Evolutionary conservation across 768 basidiomycete genomes (phyloP).

Genomic region (Gymnopilus dilepis): DNA sequence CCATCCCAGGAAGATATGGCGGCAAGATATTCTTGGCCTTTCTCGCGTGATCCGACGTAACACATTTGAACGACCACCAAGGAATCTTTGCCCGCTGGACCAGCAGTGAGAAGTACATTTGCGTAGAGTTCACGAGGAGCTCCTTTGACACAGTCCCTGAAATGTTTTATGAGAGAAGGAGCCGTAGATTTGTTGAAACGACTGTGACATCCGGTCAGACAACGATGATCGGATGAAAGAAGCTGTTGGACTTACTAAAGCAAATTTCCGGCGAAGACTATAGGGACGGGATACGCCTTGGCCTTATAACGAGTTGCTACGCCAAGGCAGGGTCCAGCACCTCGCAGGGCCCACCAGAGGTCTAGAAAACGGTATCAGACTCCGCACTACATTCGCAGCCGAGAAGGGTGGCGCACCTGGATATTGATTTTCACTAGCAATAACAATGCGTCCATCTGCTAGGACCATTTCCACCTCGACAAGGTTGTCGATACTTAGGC

Average conservation of each 20-base stretch:
- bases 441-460: constrained; percentile 85
- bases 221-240: constrained; percentile 4
- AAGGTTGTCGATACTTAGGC: constrained; percentile 87
- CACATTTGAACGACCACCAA: constrained; percentile 93
- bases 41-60: constrained; percentile 77
- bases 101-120: constrained; percentile 89
- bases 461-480: constrained; percentile 93
- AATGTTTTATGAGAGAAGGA: constrained; percentile 87
- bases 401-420: constrained; percentile 51
- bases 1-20: constrained; percentile 88
- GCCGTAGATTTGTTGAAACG: constrained; percentile 89
- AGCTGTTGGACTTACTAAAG: constrained; percentile 70
- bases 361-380: constrained; percentile 45
- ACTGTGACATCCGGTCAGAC: constrained; percentile 44
- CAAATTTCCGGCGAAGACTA: constrained; percentile 91
- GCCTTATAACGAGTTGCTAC: constrained; percentile 90
- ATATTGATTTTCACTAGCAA: constrained; percentile 73
- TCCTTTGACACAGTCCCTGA: constrained; percentile 91
- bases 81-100: constrained; percentile 82
- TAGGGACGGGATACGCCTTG: constrained; percentile 86
- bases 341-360: constrained; percentile 87
- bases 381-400: not conserved
- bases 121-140: constrained; percentile 89
- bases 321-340: constrained; percentile 83
- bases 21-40: constrained; percentile 79